Base-by-base conservation (phyloP, 1,284 basidiomycete species). In the Marasmius tenuissimus region DNA sequence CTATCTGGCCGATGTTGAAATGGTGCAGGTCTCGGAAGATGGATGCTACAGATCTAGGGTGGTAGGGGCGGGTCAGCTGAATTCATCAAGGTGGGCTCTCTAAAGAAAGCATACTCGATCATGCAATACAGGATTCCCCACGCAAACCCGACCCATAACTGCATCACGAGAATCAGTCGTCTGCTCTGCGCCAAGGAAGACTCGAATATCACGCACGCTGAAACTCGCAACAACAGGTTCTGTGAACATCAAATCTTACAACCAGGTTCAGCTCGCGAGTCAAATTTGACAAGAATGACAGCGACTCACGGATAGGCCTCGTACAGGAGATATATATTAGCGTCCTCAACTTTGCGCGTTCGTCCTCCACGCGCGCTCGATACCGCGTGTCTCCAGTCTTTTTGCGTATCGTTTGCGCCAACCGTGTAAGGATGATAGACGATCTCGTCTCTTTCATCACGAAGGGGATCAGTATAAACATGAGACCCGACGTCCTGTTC, bases 51-150 rank as follows among this genome's bases (percentile, higher is more conserved):
- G 89, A 87, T 65, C 87, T 89, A n/a, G n/a, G n/a, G n/a, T n/a
- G 65, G 3, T 40, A 27, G 33, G 14, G 12, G 61, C 35, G 33
- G 22, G 18, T 35, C 16, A 35, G 9, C 16, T 9, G 2, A n/a
- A 20, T 37, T 35, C 9, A n/a, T 59, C 40, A 18, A 50, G 18
- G 48, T 56, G 35, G 5, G 14, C 60, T 52, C 35, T 27, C 4
- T 4, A 4, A 47, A n/a, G 20, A 48, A 48, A 10, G 75, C 82
- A 11, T 65, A 89, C 81, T 87, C 85, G 35, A 93, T 77, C 62
- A 92, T 75, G 61, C 83, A 85, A 70, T 86, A 94, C 53, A 90
- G 73, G 11, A 94, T 82, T 0, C 92, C 92, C 92, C 92, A 94
- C 0, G 83, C 83, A 62, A 91, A 87, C 1, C 88, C 89, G 54